Conservation (phyloP, 106 monocot species). For the Allium fistulosum region DNA sequence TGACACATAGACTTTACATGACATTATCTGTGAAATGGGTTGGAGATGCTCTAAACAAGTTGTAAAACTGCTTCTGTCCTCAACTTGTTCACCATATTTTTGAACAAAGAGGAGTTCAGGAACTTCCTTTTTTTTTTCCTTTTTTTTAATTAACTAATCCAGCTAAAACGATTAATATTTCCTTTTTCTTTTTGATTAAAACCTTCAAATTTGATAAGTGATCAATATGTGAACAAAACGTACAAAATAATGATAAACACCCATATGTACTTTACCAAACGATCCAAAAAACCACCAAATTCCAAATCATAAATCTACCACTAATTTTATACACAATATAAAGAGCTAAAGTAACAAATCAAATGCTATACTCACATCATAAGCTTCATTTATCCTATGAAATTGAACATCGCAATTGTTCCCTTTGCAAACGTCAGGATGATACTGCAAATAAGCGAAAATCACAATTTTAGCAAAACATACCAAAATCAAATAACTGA, state of each 20-base stretch:
- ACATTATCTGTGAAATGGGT: too few species aligned
- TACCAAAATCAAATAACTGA: too few species aligned
- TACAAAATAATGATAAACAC: not conserved
- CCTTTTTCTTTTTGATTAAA: too few species aligned
- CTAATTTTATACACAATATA: not conserved
- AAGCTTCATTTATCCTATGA: conserved; percentile 79
- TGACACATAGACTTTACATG: too few species aligned
- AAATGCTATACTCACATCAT: conserved; percentile 48
- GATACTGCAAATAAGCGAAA: conserved; percentile 49
- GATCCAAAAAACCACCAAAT: not conserved
- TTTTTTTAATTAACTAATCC: too few species aligned
- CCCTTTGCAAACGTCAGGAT: conserved; percentile 93
- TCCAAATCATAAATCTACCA: not conserved
- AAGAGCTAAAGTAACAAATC: not conserved
- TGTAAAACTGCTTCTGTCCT: too few species aligned
- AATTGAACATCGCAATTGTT: conserved; percentile 65
- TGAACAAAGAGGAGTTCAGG: too few species aligned
- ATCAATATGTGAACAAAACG: not conserved
- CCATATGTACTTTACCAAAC: not conserved
- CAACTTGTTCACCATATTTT: too few species aligned
- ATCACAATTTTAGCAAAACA: not conserved
- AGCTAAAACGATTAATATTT: too few species aligned
- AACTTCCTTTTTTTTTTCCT: too few species aligned
- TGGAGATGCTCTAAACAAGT: too few species aligned
- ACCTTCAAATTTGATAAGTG: not conserved